Evolutionary conservation across 208 protist genomes (phyloP).

Genomic region (Naegleria lovaniensis): DNA sequence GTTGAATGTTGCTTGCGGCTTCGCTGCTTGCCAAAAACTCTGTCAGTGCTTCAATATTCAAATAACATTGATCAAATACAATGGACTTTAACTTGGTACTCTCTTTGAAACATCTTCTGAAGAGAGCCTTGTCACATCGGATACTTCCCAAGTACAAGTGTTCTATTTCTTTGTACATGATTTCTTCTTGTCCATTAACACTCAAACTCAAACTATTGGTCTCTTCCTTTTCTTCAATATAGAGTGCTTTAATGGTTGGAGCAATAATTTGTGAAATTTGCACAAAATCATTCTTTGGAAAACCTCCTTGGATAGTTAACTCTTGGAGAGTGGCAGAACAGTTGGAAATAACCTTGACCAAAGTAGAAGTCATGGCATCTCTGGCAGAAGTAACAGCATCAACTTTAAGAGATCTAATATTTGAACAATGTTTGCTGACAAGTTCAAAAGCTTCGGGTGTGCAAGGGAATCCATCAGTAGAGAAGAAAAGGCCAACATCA

Average conservation of each 20-base stretch:
- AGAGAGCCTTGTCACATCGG: background rate
- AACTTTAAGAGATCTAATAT: background rate
- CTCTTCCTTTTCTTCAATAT: background rate
- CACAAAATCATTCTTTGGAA: background rate
- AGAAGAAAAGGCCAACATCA: background rate
- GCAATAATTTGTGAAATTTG: background rate
- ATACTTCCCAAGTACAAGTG: background rate
- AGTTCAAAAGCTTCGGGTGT: background rate
- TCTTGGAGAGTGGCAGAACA: background rate
- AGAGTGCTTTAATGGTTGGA: background rate
- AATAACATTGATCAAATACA: conserved; percentile 10
- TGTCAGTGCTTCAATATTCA: background rate
- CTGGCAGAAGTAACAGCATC: background rate
- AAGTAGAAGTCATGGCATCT: background rate
- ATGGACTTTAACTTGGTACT: background rate
- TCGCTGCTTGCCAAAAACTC: background rate
- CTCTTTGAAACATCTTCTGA: background rate
- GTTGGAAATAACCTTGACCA: background rate
- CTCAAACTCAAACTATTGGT: background rate
- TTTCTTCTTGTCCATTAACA: no score
- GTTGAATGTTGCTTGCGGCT: background rate
- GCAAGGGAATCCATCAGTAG: background rate
- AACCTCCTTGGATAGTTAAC: background rate
- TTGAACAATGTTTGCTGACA: background rate
- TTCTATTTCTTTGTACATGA: background rate